A percentile compares a stretch with the other conserved stretches of the same genome.
Conservation (phyloP, 2,329 filamentous ascomycete species). For the Chaetomiaceae sp. region DNA sequence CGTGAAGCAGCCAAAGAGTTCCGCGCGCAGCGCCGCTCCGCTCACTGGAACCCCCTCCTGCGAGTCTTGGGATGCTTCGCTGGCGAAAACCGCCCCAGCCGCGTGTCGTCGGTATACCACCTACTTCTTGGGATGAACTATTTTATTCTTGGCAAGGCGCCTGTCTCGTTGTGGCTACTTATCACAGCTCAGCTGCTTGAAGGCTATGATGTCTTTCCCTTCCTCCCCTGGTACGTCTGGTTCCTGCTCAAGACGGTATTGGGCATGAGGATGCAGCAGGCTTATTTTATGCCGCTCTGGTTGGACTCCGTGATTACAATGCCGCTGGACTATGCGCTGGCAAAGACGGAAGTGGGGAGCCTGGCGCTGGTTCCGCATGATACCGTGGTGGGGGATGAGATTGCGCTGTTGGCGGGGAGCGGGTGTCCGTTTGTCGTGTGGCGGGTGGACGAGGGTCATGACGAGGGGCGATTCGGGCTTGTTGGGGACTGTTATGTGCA, state of each 20-base stretch:
- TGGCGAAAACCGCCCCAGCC: neutral
- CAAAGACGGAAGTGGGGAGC: neutral
- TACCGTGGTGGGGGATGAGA: neutral
- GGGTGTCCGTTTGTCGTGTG: neutral
- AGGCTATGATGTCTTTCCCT: no score
- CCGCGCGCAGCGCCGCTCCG: neutral
- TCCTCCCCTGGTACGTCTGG: no score
- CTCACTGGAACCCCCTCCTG: neutral
- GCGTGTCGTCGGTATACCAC: neutral
- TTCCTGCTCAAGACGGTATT: neutral
- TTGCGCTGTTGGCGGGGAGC: neutral
- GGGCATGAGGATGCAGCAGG: neutral
- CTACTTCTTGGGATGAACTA: neutral
- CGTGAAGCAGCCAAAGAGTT: neutral
- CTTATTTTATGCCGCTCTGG: no score
- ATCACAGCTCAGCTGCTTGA: no score
- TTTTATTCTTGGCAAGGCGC: no score
- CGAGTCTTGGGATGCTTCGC: neutral
- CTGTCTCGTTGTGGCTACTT: no score
- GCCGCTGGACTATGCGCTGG: neutral
- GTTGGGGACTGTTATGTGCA: no score
- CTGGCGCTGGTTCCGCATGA: neutral
- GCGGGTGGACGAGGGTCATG: neutral
- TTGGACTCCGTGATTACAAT: neutral
- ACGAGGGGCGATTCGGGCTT: no score